Percentiles rank a stretch among this genome's conserved stretches.
These are phyloP conservation scores for Kuraishia borneana DNA, from an alignment of 805 yeast species.

Conservation along the genomic window DNA sequence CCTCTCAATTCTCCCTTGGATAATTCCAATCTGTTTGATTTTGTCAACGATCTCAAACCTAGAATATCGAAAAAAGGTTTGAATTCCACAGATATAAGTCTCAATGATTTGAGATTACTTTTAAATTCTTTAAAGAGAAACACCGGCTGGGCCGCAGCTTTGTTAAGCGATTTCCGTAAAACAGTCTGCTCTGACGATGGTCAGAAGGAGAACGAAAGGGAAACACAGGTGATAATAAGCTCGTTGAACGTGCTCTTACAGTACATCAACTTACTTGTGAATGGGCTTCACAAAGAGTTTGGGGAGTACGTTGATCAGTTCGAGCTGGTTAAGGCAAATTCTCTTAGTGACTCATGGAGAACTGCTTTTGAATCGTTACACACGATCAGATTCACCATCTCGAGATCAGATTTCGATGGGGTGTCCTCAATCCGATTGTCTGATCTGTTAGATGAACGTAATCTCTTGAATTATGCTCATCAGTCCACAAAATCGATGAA, in stretches of 20 bases:
- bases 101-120: conserved; percentile 17
- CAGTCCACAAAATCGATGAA: conserved; percentile 11
- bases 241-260: conserved; percentile 39
- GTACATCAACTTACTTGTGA: conserved; percentile 34
- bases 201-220: conserved; percentile 11
- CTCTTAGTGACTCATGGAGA: conserved; percentile 31
- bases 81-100: conserved; percentile 13
- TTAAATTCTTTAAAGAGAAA: conserved; percentile 25
- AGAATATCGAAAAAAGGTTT: conserved; percentile 6
- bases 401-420: conserved; percentile 5
- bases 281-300: conserved; percentile 27
- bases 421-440: conserved; percentile 14
- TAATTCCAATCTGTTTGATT: conserved; percentile 9
- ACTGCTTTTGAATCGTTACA: conserved; percentile 17
- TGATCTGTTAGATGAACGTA: conserved; percentile 19
- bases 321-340: conserved; percentile 26
- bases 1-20: conserved; percentile 21
- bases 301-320: conserved; percentile 21
- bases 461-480: conserved; percentile 20
- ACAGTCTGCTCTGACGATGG: conserved; percentile 4
- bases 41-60: conserved; percentile 9
- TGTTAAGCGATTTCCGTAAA: conserved; percentile 22
- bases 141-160: conserved; percentile 26
- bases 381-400: conserved; percentile 13
- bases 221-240: conserved; percentile 33